Base-by-base conservation (phyloP, 164 flowering plant genomes). In the Tetrastigma voinierianum region DNA sequence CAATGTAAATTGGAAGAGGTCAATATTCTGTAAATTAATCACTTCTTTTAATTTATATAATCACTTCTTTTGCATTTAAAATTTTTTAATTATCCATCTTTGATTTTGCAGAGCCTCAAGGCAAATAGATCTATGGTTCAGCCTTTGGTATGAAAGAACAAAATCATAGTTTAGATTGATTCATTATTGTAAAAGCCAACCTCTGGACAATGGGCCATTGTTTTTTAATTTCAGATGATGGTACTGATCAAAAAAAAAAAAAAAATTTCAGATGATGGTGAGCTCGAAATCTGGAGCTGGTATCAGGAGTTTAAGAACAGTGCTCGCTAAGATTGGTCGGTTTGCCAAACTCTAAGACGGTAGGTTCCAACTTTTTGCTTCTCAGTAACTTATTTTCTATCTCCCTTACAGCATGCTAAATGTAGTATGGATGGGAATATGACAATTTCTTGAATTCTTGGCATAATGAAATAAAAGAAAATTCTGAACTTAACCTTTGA, bases 1-100 rank as follows among this genome's bases (percentile, higher is more conserved):
- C 97, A 97, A 7, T 89, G 84, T 91, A 94, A 95, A 78, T 88
- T 95, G 75, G 93, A 92, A 81, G 97, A 90, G 94, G 98, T 90
- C 48, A 73, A 47, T 55, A 10, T 51, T 19, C 2, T 19, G 18
- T 23, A 20, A 24, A 45, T 7, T 18, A 16, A 32, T 10, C 16
- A 11, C 9, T 3, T 9, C 15, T 16, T 20, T 20, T 1, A 15
- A 52, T 21, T 44, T n/a, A 51, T 23, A 9, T 48, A 13, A 43
- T 12, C 20, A 10, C 20, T 9, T 49, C 45, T 54, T 19, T 24
- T 44, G 6, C 17, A 56, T 65, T 68, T 59, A 43, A 59, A 59
- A 46, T 57, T 46, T 49, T 48, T 59, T 8, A n/a, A 21, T 46
- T n/a, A n/a, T 9, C 46, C 18, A 46, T 24, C 1, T 56, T n/a